A percentile compares a stretch with the other conserved stretches of the same genome.
Evolutionary conservation across 2,329 filamentous ascomycete species (phyloP).

Genomic region (Venturia aucupariae): DNA sequence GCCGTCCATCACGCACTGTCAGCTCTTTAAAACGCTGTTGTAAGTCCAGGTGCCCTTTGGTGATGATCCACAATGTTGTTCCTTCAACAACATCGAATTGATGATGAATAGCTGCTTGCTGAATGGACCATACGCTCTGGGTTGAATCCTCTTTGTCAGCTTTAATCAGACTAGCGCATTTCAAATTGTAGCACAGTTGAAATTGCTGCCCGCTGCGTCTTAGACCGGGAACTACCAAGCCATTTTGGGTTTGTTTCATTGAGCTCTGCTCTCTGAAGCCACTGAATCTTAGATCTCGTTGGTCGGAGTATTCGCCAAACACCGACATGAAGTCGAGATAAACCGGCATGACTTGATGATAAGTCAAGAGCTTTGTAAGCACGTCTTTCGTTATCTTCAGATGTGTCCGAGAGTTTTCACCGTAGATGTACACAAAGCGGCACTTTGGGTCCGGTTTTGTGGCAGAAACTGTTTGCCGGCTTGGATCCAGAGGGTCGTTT

Average conservation of each 20-base stretch:
- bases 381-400: constrained; percentile 19
- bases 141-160: no score
- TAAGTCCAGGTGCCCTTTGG: constrained; percentile 25
- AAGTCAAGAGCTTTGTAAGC: constrained; percentile 20
- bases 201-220: constrained; percentile 28
- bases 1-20: constrained; percentile 22
- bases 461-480: neutral
- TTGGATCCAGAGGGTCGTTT: neutral
- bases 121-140: constrained; percentile 18
- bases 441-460: constrained; percentile 20
- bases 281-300: constrained; percentile 21
- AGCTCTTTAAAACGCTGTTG: constrained; percentile 23
- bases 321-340: constrained; percentile 33
- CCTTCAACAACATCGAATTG: constrained; percentile 30
- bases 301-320: constrained; percentile 27
- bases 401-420: no score
- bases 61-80: constrained; percentile 34
- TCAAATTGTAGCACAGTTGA: constrained; percentile 31
- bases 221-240: constrained; percentile 18
- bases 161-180: constrained; percentile 6
- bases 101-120: constrained; percentile 32
- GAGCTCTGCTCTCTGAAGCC: constrained; percentile 28
- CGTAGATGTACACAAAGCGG: constrained; percentile 22
- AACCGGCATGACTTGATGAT: constrained; percentile 33
- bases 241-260: constrained; percentile 17